Evolutionary conservation across 202 grass and related monocot species (phyloP).

Genomic region (Setaria viridis): DNA sequence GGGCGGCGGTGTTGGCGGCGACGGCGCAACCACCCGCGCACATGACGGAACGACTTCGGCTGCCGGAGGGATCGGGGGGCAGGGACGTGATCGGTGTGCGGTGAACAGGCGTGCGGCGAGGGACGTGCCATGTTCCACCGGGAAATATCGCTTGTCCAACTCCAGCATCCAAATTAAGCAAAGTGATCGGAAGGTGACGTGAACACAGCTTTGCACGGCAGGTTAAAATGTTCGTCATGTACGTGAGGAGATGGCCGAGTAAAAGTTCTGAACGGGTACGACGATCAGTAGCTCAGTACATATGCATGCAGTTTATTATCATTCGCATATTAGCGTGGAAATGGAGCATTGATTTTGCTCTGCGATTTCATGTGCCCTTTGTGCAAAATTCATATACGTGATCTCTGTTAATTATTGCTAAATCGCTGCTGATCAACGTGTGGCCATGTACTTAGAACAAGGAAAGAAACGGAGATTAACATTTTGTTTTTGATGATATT

Average conservation of each 20-base stretch:
- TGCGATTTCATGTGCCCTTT: neutral
- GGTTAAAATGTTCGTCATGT: neutral
- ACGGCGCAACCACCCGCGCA: constrained; percentile 38
- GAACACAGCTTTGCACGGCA: neutral
- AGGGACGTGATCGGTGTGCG: neutral
- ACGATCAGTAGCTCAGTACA: neutral
- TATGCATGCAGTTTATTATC: neutral
- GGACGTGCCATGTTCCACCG: neutral
- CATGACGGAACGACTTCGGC: constrained; percentile 33
- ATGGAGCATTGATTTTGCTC: neutral
- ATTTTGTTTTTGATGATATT: neutral
- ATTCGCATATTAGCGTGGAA: neutral
- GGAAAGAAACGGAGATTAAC: neutral
- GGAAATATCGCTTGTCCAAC: constrained; percentile 8
- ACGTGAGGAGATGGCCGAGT: neutral
- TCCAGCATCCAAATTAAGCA: neutral
- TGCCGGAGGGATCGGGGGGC: neutral
- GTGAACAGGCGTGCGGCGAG: neutral
- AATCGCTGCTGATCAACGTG: neutral
- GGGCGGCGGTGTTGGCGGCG: no score
- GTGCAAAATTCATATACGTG: neutral
- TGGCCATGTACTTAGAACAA: neutral
- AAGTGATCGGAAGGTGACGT: neutral
- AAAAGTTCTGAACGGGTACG: neutral
- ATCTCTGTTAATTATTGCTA: neutral